Percentiles rank a stretch among this genome's conserved stretches.
Conservation (phyloP, 2,329 filamentous ascomycete species). For the Diplodia seriata region DNA sequence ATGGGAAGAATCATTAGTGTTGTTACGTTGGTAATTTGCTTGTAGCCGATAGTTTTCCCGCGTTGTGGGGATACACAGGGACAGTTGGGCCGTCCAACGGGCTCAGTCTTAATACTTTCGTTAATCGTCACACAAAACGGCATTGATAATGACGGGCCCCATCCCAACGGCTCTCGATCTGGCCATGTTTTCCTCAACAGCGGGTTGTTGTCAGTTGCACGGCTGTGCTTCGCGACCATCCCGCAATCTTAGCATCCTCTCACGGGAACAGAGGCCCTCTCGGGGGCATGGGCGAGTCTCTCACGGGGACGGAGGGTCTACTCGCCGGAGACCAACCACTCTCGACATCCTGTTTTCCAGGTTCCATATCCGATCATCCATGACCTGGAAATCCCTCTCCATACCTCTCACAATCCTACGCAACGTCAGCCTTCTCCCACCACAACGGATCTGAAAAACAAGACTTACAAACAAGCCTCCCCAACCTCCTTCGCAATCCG, state of each 20-base stretch:
- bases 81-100: background rate
- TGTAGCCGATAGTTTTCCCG: constrained; percentile 2
- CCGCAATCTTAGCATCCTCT: background rate
- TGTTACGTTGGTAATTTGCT: constrained; percentile 11
- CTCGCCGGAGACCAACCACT: constrained; percentile 30
- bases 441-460: background rate
- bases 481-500: constrained; percentile 45
- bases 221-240: background rate
- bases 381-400: constrained; percentile 29
- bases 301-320: constrained; percentile 13
- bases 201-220: background rate
- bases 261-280: background rate
- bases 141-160: background rate
- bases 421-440: background rate
- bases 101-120: background rate
- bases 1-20: background rate
- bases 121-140: constrained; percentile 15
- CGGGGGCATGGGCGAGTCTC: no score
- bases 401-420: constrained; percentile 30
- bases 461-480: constrained; percentile 30
- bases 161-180: background rate
- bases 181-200: background rate
- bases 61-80: constrained; percentile 16
- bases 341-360: constrained; percentile 31
- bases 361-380: constrained; percentile 31